These are phyloP conservation scores for Talaromyces sp. DNA, from an alignment of 2,329 filamentous ascomycete species.

Conservation along the genomic window DNA sequence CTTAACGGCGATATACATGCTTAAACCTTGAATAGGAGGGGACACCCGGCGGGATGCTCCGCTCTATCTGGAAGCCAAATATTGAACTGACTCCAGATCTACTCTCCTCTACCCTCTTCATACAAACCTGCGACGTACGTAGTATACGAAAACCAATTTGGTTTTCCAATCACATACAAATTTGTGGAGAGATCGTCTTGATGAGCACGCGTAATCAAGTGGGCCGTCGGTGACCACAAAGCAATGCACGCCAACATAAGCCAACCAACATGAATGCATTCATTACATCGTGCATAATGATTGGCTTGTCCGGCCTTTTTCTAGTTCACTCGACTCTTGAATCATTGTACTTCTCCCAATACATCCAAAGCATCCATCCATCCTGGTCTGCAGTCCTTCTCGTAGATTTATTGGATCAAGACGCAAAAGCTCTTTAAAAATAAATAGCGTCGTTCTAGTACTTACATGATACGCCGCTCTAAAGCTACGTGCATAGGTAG, in stretches of 20 bases:
- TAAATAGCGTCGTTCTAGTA: background rate
- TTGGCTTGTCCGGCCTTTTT: background rate
- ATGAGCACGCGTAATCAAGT: slow-evolving; percentile 7
- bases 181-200: background rate
- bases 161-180: background rate
- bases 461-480: background rate
- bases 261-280: background rate
- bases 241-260: background rate
- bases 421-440: background rate
- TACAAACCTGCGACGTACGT: background rate
- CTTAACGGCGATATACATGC: slow-evolving; percentile 10
- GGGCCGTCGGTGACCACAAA: slow-evolving; percentile 1
- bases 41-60: background rate
- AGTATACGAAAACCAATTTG: background rate
- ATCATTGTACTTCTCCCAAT: background rate
- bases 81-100: background rate
- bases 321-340: background rate
- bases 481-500: background rate
- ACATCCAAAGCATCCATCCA: background rate
- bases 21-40: slow-evolving; percentile 2
- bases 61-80: background rate
- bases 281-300: background rate
- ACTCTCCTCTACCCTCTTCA: background rate
- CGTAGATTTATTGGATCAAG: background rate
- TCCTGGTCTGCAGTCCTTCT: background rate